phyloP scores from a whole-genome alignment of 345 rosid genomes.

The Mercurialis annua region DNA sequence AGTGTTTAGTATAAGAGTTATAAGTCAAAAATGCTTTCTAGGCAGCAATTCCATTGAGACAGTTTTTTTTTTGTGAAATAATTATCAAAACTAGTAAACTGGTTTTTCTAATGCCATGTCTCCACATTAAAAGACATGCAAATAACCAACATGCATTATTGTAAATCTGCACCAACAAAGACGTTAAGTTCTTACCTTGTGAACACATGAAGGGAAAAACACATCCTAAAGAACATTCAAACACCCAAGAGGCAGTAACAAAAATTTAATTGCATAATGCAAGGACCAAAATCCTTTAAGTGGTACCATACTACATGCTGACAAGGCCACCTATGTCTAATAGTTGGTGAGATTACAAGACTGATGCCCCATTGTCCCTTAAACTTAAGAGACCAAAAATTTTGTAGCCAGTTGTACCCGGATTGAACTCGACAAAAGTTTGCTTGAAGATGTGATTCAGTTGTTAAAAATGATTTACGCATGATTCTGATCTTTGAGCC shows the following conservation, averaged over 20 bases:
- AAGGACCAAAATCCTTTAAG: neutral
- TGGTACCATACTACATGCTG: neutral
- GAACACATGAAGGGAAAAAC: neutral
- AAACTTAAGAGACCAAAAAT: neutral
- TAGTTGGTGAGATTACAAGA: neutral
- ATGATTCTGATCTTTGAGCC: neutral
- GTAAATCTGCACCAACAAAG: neutral
- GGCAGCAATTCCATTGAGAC: neutral
- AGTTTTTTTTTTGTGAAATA: neutral
- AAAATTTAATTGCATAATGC: neutral
- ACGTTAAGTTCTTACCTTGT: neutral
- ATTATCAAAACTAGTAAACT: neutral
- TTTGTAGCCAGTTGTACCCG: neutral
- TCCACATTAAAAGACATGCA: neutral
- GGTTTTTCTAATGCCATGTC: neutral
- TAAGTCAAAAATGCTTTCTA: neutral
- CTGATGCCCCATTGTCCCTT: neutral
- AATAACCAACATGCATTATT: neutral
- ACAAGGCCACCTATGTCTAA: neutral
- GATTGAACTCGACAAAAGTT: neutral
- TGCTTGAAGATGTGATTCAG: neutral
- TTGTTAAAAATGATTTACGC: neutral
- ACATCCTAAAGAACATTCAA: neutral
- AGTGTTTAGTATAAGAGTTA: neutral
- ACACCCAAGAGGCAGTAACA: neutral